Percentiles rank a stretch among this genome's conserved stretches.
Conservation (phyloP, 805 yeast species). For the Starmerella vitae region DNA sequence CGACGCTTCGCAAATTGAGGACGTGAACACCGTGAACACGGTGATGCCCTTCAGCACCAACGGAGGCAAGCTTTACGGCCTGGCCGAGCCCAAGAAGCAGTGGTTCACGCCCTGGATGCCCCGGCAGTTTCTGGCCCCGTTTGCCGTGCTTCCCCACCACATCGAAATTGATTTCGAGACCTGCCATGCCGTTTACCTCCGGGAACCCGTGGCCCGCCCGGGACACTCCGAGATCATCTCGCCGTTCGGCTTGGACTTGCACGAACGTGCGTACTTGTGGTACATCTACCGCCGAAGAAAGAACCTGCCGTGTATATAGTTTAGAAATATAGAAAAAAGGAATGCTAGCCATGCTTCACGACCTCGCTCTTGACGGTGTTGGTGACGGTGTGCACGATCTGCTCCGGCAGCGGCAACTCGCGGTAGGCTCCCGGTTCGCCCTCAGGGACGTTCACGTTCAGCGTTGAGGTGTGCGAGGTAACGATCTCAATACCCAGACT, state of each 20-base stretch:
- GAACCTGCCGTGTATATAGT: conserved; percentile 18
- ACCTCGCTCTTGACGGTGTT: conserved; percentile 47
- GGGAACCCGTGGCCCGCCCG: conserved; percentile 95
- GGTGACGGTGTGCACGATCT: conserved; percentile 53
- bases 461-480: conserved; percentile 71
- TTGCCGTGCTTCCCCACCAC: conserved; percentile 84
- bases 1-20: conserved; percentile 28
- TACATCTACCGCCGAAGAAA: conserved; percentile 34
- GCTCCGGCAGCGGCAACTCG: conserved; percentile 85
- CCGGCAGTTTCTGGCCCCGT: conserved; percentile 83
- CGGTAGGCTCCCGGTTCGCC: conserved; percentile 53
- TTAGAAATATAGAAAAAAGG: no score
- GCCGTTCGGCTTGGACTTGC: conserved; percentile 69
- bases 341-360: conserved; percentile 15
- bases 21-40: conserved; percentile 33
- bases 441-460: conserved; percentile 73
- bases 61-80: conserved; percentile 53
- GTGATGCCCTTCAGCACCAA: conserved; percentile 33
- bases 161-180: conserved; percentile 79
- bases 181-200: conserved; percentile 90
- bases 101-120: conserved; percentile 97
- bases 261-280: conserved; percentile 91
- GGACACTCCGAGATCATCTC: conserved; percentile 92
- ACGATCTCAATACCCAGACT: conserved; percentile 65
- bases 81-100: conserved; percentile 59